A percentile compares a stretch with the other conserved stretches of the same genome.
Conservation (phyloP, 371 early-diverging fungal genomes). For the Syncephalastrum monosporum region DNA sequence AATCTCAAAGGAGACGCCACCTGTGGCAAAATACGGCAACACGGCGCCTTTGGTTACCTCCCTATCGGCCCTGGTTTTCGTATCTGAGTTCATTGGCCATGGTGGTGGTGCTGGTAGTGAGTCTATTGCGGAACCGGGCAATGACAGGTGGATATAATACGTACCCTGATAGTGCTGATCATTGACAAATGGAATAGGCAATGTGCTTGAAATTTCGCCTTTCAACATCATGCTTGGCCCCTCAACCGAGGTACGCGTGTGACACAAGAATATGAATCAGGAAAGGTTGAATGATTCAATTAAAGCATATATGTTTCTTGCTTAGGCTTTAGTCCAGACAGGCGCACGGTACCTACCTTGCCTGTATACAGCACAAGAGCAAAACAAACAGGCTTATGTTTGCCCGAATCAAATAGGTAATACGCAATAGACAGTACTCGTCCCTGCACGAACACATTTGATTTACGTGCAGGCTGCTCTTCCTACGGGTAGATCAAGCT, state of each 20-base stretch:
- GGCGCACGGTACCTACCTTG: constrained; percentile 64
- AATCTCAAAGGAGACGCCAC: too few species aligned
- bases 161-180: not conserved
- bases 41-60: too few species aligned
- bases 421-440: not conserved
- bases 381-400: constrained; percentile 8
- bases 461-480: not conserved
- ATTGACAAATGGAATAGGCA: constrained; percentile 4
- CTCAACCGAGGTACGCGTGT: constrained; percentile 13
- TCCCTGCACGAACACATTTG: not conserved
- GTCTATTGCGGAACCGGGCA: constrained; percentile 4
- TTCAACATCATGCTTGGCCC: constrained; percentile 62
- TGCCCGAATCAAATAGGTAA: constrained; percentile 12
- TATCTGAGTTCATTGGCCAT: constrained; percentile 11
- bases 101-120: constrained; percentile 1
- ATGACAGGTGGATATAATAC: not conserved
- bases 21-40: too few species aligned
- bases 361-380: constrained; percentile 35
- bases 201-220: constrained; percentile 37
- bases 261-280: too few species aligned
- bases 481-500: not conserved
- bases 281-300: too few species aligned
- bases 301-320: too few species aligned
- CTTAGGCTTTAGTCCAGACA: constrained; percentile 38
- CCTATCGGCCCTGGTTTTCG: constrained; percentile 8